Conservation (phyloP, 1,284 basidiomycete species). For the Trichosporon sp. region DNA sequence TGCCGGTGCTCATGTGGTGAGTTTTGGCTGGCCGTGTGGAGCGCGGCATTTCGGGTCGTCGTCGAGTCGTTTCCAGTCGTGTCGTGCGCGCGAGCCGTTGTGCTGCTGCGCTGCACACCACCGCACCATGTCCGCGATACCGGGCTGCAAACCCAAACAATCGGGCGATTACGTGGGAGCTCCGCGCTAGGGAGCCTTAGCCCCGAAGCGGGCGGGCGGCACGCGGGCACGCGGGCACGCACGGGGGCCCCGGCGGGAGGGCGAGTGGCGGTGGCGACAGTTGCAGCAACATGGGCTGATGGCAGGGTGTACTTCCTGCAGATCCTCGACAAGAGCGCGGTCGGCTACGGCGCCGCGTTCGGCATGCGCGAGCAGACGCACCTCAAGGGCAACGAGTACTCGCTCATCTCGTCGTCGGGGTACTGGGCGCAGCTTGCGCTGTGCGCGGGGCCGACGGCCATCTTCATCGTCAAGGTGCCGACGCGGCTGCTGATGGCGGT, state of each 20-base stretch:
- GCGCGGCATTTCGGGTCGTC: background rate
- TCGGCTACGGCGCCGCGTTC: constrained; percentile 25
- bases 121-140: background rate
- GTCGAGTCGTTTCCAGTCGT: no score
- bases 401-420: constrained; percentile 20
- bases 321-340: constrained; percentile 41
- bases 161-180: background rate
- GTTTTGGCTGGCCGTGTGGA: background rate
- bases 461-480: constrained; percentile 38
- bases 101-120: no score
- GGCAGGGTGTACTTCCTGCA: constrained; percentile 43
- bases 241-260: background rate
- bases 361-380: constrained; percentile 26
- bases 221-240: background rate
- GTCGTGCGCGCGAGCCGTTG: no score
- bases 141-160: background rate
- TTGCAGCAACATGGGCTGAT: background rate
- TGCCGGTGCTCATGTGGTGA: constrained; percentile 35
- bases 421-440: constrained; percentile 26
- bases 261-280: background rate
- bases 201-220: background rate
- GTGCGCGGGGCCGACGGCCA: constrained; percentile 38
- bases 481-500: constrained; percentile 15
- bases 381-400: constrained; percentile 33
- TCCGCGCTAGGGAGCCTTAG: background rate